These are phyloP conservation scores for Lactarius psammicola DNA, from an alignment of 768 basidiomycete genomes.

Conservation along the genomic window DNA sequence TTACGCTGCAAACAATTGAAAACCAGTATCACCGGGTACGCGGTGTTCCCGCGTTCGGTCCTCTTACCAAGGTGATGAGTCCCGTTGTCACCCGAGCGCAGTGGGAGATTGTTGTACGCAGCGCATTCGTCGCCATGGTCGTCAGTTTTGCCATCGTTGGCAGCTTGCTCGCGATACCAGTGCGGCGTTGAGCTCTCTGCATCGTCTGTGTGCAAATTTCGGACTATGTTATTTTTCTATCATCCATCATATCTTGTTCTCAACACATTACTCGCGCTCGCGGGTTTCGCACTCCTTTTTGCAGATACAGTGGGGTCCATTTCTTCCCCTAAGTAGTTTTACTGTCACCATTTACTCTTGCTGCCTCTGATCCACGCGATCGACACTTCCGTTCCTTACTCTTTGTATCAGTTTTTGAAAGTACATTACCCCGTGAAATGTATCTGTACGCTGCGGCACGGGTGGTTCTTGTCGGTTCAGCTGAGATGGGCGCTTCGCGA, in stretches of 20 bases:
- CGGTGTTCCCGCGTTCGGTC: constrained; percentile 70
- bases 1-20: constrained; percentile 11
- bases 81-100: constrained; percentile 74
- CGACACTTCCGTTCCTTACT: constrained; percentile 11
- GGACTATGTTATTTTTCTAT: constrained; percentile 5
- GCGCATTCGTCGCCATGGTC: constrained; percentile 48
- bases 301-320: background rate
- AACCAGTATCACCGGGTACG: constrained; percentile 47
- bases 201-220: background rate
- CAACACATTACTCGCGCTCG: background rate
- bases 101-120: constrained; percentile 79
- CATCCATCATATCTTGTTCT: constrained; percentile 7
- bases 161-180: constrained; percentile 38
- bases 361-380: constrained; percentile 5
- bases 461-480: background rate
- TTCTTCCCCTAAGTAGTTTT: constrained; percentile 6
- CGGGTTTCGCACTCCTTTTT: background rate
- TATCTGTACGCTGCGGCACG: constrained; percentile 6
- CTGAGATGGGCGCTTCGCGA: constrained; percentile 15
- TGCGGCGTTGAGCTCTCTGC: constrained; percentile 33
- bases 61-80: constrained; percentile 66
- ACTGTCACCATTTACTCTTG: constrained; percentile 4
- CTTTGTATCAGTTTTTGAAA: constrained; percentile 20
- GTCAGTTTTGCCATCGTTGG: constrained; percentile 36
- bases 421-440: constrained; percentile 10